These are phyloP conservation scores for Cercospora sojina DNA, from an alignment of 2,329 filamentous ascomycete species.

Conservation along the genomic window DNA sequence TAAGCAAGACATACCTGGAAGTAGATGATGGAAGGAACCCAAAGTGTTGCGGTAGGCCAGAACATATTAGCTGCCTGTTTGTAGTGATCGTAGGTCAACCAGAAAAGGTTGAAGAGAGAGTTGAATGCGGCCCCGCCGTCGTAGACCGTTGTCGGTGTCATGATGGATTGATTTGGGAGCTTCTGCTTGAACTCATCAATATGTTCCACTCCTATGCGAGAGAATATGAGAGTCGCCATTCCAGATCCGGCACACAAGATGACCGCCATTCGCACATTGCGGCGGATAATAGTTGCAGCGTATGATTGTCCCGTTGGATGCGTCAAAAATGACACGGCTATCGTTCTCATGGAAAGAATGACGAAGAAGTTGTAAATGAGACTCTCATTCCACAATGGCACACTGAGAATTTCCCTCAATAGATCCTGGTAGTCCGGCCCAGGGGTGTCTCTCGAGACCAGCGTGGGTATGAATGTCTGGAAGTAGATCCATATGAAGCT, in stretches of 20 bases:
- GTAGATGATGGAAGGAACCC: slow-evolving; percentile 48
- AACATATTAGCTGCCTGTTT: slow-evolving; percentile 44
- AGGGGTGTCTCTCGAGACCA: slow-evolving; percentile 41
- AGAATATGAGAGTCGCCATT: slow-evolving; percentile 42
- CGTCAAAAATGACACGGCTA: slow-evolving; percentile 45
- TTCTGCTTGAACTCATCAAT: slow-evolving; percentile 42
- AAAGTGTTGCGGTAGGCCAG: slow-evolving; percentile 50
- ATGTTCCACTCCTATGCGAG: slow-evolving; percentile 35
- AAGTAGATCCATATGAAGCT: slow-evolving; percentile 50
- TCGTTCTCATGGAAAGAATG: slow-evolving; percentile 47
- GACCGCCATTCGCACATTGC: slow-evolving; percentile 45
- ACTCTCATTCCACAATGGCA: slow-evolving; percentile 49
- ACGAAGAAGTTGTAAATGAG: slow-evolving; percentile 50
- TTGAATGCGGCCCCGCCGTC: slow-evolving; percentile 48
- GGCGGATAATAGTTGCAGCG: slow-evolving; percentile 45
- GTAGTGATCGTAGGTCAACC: slow-evolving; percentile 43
- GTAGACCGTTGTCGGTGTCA: slow-evolving; percentile 35
- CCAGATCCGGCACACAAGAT: slow-evolving; percentile 44
- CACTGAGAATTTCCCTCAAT: slow-evolving; percentile 47
- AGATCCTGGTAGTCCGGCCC: slow-evolving; percentile 44
- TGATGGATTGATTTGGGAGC: slow-evolving; percentile 42
- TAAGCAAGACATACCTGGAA: slow-evolving; percentile 35
- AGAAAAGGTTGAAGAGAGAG: slow-evolving; percentile 50
- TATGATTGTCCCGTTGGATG: slow-evolving; percentile 39
- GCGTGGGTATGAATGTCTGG: slow-evolving; percentile 45